Base-by-base conservation (phyloP, 768 basidiomycete species). In the Stropharia rugosoannulata region DNA sequence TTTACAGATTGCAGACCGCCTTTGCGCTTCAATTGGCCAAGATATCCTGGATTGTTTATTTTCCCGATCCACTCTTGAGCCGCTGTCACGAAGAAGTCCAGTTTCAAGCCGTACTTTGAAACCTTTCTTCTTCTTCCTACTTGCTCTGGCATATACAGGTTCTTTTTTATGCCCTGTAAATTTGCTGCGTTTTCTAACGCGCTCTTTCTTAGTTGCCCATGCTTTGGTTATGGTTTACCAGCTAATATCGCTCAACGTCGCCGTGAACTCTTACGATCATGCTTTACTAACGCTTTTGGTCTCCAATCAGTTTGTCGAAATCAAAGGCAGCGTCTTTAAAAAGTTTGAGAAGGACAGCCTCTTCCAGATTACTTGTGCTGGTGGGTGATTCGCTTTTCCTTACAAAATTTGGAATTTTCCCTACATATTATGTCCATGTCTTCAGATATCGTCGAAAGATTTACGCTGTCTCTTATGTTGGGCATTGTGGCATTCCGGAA, bases 291-390 rank as follows among this genome's bases (percentile, higher is more conserved):
- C 95, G 0, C 81, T 99, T 0, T 80, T 99, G 7, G 86, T 99
- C 43, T 97, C 94, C 43, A 99, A 98, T 66, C 97, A 99, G 70
- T 98, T 99, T 65, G 96, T 98, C 35, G 97, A 99, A 73, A 98
- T 98, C 71, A 99, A 99, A 73, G 95, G 96, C 35, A 94, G 92
- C 67, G 97, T 99, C 1, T 99, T 99, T 84, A 99, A 98, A 73
- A 98, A 90, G 68, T 98, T 99, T 64, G 97, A 98, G 68, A 99
- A 98, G 68, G 97, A 99, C 65, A 98, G 91, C 66, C 81, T 99
- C 8, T 98, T 99, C 69, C 97, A 99, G 70, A 95, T 99, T 56
- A 95, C 95, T 45, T 99, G 97, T 63, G 97, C 97, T 59, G 93
- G 93, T 93, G 60, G 41, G 80, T 41, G n/a, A 29, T 29, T 22